Percentiles rank a stretch among this genome's conserved stretches.
phyloP scores from a whole-genome alignment of 495 filamentous ascomycete species.

The Aspergillus ellipticus region DNA sequence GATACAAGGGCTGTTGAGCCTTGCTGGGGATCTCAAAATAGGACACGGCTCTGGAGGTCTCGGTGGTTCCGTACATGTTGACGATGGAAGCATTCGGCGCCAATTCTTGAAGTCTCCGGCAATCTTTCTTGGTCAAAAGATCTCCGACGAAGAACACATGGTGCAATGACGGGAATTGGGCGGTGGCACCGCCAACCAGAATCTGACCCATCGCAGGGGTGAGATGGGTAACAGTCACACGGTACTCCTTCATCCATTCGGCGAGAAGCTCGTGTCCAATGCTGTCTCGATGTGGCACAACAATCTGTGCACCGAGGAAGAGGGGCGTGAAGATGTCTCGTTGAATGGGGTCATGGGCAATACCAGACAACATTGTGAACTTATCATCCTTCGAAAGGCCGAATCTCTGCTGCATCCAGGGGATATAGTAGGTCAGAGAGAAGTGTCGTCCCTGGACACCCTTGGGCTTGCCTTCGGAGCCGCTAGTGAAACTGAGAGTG shows the following conservation, averaged over 20 bases:
- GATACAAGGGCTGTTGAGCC: conserved; percentile 34
- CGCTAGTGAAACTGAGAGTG: conserved; percentile 81
- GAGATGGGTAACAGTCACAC: conserved; percentile 81
- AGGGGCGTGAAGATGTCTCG: conserved; percentile 92
- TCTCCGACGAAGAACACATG: conserved; percentile 94
- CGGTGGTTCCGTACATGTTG: conserved; percentile 92
- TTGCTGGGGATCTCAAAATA: conserved; percentile 81
- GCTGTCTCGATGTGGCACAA: conserved; percentile 79
- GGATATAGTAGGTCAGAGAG: conserved; percentile 79
- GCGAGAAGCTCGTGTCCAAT: conserved; percentile 87
- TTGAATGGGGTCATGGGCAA: conserved; percentile 86
- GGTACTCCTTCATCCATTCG: conserved; percentile 82
- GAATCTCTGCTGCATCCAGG: conserved; percentile 89
- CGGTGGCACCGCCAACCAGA: conserved; percentile 77
- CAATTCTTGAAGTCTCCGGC: conserved; percentile 69
- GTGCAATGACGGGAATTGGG: conserved; percentile 72
- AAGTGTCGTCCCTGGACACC: conserved; percentile 89
- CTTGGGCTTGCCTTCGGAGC: conserved; percentile 80
- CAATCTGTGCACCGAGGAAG: conserved; percentile 76
- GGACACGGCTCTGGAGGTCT: conserved; percentile 81
- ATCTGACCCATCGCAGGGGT: conserved; percentile 97
- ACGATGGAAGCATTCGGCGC: conserved; percentile 77
- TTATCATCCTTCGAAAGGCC: conserved; percentile 66
- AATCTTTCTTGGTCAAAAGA: conserved; percentile 82
- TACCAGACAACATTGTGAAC: conserved; percentile 83